Evolutionary conservation across 345 rosid genomes (phyloP).

Genomic region (Corchorus capsularis): DNA sequence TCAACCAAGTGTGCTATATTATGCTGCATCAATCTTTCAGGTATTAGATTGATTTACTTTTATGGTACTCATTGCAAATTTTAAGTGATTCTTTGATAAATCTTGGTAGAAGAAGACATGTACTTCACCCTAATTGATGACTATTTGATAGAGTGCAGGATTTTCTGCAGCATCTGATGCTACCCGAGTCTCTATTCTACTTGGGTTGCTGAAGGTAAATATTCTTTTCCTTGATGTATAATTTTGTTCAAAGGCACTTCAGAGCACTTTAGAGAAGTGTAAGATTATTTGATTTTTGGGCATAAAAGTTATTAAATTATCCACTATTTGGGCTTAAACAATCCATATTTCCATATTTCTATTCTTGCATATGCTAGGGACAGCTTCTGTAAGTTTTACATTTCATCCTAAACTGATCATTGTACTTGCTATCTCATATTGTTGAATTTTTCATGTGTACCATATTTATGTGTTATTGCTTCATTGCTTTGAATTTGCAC

Average conservation of each 20-base stretch:
- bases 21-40: constrained; percentile 90
- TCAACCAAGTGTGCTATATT: constrained; percentile 96
- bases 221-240: neutral
- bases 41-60: constrained; percentile 34
- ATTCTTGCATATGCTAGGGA: neutral
- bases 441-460: neutral
- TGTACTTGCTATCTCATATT: neutral
- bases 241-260: neutral
- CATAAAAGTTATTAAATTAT: neutral
- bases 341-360: neutral
- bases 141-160: constrained; percentile 78
- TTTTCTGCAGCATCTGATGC: constrained; percentile 97
- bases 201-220: constrained; percentile 81
- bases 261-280: neutral
- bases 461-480: neutral
- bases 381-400: neutral
- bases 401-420: neutral
- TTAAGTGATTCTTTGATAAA: constrained; percentile 11
- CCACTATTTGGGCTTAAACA: neutral
- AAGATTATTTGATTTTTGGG: neutral
- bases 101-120: neutral
- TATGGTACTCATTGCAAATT: constrained; percentile 10
- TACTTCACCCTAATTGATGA: constrained; percentile 24
- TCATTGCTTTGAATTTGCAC: neutral
- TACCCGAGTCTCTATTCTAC: constrained; percentile 88